Evolutionary conservation across 768 basidiomycete species (phyloP).

Genomic region (Rhodotorula graminis): DNA sequence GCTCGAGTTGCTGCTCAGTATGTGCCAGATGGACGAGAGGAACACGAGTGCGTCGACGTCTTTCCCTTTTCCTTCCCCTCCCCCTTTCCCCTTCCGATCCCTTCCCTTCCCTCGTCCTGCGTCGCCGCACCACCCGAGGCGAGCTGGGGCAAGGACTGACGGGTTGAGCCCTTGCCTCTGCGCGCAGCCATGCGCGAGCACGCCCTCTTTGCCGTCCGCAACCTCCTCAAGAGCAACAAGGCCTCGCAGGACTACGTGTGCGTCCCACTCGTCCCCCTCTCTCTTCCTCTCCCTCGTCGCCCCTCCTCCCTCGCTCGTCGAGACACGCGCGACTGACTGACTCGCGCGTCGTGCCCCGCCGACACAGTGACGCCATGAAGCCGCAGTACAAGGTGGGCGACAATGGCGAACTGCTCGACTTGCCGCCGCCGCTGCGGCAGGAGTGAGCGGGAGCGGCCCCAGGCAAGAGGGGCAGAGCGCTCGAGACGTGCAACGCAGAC

Average conservation of each 20-base stretch:
- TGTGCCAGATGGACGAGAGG: constrained; percentile 37
- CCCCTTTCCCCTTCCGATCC: no score
- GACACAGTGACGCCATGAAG: constrained; percentile 20
- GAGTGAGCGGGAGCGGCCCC: not conserved
- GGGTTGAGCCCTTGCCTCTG: no score
- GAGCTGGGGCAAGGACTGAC: no score
- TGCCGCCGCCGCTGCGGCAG: constrained; percentile 27
- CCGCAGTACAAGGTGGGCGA: constrained; percentile 25
- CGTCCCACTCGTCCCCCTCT: constrained; percentile 30
- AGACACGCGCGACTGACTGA: no score
- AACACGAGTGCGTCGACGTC: constrained; percentile 33
- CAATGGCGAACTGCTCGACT: constrained; percentile 24
- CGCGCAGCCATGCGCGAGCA: constrained; percentile 80
- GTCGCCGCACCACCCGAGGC: no score
- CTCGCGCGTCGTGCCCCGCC: not conserved
- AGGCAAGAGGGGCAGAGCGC: no score
- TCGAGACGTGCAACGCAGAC: no score
- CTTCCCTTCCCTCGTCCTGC: no score
- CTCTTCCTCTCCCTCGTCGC: not conserved
- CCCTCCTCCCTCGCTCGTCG: not conserved
- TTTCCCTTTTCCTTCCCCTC: no score
- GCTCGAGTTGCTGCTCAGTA: constrained; percentile 10
- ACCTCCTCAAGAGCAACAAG: constrained; percentile 67
- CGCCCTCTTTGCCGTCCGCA: constrained; percentile 76
- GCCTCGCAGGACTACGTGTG: constrained; percentile 78